These are phyloP conservation scores for Candida anglica DNA, from an alignment of 805 yeast species.

Conservation along the genomic window DNA sequence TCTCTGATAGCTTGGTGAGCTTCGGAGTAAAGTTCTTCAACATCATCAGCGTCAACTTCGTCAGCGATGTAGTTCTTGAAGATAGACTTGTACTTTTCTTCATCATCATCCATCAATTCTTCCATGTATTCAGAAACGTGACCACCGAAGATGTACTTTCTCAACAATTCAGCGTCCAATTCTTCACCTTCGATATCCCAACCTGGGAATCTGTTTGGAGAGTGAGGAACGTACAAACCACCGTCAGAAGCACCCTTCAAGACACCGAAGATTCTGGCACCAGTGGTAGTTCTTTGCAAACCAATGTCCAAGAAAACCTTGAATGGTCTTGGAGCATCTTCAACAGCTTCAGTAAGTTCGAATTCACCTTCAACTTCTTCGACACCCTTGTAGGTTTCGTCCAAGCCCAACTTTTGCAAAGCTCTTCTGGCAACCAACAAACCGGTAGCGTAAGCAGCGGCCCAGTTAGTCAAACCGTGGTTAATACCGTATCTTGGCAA, in stretches of 20 bases:
- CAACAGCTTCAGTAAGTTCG: conserved; percentile 97
- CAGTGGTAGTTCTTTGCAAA: conserved; percentile 99
- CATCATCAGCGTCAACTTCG: conserved; percentile 93
- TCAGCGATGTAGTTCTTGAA: conserved; percentile 96
- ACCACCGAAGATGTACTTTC: conserved; percentile 99
- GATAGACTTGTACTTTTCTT: conserved; percentile 95
- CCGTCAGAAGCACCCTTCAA: conserved; percentile 99
- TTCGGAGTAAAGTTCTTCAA: conserved; percentile 91
- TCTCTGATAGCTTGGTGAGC: conserved; percentile 97
- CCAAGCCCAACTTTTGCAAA: conserved; percentile 94
- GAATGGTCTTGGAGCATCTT: conserved; percentile 99
- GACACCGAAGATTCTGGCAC: conserved; percentile 99
- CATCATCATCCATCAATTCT: conserved; percentile 99
- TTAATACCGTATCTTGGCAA: conserved; percentile 95
- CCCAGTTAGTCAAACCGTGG: conserved; percentile 99
- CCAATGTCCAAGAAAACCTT: conserved; percentile 99
- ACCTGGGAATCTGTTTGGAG: conserved; percentile 99
- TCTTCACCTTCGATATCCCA: conserved; percentile 99
- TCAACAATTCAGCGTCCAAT: conserved; percentile 93
- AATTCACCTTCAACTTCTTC: conserved; percentile 99
- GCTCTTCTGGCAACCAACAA: conserved; percentile 98
- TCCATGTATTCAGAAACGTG: conserved; percentile 99
- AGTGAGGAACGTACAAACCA: conserved; percentile 99
- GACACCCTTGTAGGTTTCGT: conserved; percentile 97
- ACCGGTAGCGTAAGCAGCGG: conserved; percentile 99